Base-by-base conservation (phyloP, 225 moss, liverwort and hornwort species). In the Sphagnum tenellum region DNA sequence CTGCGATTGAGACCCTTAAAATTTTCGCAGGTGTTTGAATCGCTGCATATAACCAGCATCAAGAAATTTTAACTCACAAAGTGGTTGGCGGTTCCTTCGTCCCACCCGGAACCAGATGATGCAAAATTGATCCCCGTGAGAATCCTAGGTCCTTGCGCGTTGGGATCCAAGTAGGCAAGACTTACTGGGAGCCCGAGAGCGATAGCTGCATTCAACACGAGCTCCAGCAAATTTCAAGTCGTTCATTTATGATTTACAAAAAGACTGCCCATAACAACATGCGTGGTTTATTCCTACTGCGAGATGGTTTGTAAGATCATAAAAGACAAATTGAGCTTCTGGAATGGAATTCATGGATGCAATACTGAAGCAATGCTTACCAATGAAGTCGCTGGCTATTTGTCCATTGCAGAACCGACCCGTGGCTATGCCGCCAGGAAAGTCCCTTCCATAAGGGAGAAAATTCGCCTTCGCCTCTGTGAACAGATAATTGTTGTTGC, bases 401-500 rank as follows among this genome's bases (percentile, higher is more conserved):
- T 75, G 75, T 4, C 87, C 89, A 47, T 85, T 71, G 9, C 67
- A 81, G 72, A 92, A 87, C 44, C 89, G 74, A 12, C 92, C 78
- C 0, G 71, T 81, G 13, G 70, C 66, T 7, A 49, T 13, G 50
- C 70, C 60, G 47, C 60, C 64, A 11, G 69, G 50, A 4, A 86
- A 71, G 50, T 81, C 82, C 60, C 81, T 63, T 0, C 93, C 93
- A 5, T 94, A 94, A 2, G 90, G 93, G 7, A 13, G 46, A 48
- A 86, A 89, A 68, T 87, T 60, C 46, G 81, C 75, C 69, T 68
- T 83, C 47, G 70, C 69, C 45, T 79, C 1, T 9, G 89, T 89
- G 47, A 58, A 3, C 12, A 92, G 49, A 58, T 62, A 85, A 55
- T 82, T 85, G 47, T 89, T 92, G 4, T 75, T 82, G 3, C 85